These are phyloP conservation scores for Vaucheria bursata DNA, from an alignment of 352 stramenopile genomes.

Conservation along the genomic window DNA sequence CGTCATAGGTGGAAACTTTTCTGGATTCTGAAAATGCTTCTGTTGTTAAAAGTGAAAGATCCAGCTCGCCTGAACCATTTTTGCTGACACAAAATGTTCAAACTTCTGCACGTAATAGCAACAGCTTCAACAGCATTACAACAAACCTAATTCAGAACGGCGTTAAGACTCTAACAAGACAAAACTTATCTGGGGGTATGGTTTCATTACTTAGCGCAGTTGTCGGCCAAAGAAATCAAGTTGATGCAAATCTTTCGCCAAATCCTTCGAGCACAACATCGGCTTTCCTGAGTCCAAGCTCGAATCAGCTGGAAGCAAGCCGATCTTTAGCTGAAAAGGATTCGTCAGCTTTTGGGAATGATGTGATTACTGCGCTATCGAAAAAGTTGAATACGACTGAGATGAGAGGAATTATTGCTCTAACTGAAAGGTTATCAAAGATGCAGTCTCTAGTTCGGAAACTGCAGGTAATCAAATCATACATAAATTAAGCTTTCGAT, in stretches of 20 bases:
- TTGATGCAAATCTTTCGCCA: too few species aligned
- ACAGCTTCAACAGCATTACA: not conserved
- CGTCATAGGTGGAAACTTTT: not conserved
- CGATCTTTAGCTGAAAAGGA: too few species aligned
- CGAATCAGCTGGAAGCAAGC: too few species aligned
- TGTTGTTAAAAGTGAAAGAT: not conserved
- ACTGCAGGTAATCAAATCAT: not conserved
- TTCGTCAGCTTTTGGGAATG: too few species aligned
- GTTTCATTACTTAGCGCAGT: conserved; percentile 1
- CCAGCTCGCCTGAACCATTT: not conserved
- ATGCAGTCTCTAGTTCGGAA: not conserved
- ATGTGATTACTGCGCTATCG: conserved; percentile 24
- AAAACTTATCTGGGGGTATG: not conserved
- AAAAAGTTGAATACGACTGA: conserved; percentile 30
- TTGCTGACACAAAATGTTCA: not conserved
- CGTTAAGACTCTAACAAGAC: not conserved
- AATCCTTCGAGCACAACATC: too few species aligned
- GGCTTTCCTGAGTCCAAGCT: too few species aligned
- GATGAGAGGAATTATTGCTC: conserved; percentile 39
- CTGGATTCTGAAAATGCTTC: not conserved
- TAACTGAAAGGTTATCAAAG: conserved; percentile 12
- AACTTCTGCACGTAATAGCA: not conserved
- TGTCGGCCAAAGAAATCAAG: not conserved
- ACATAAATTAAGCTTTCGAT: too few species aligned
- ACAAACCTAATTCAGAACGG: not conserved